phyloP scores from a whole-genome alignment of 805 yeast genomes.

The Sugiyamaella mastotermitis region DNA sequence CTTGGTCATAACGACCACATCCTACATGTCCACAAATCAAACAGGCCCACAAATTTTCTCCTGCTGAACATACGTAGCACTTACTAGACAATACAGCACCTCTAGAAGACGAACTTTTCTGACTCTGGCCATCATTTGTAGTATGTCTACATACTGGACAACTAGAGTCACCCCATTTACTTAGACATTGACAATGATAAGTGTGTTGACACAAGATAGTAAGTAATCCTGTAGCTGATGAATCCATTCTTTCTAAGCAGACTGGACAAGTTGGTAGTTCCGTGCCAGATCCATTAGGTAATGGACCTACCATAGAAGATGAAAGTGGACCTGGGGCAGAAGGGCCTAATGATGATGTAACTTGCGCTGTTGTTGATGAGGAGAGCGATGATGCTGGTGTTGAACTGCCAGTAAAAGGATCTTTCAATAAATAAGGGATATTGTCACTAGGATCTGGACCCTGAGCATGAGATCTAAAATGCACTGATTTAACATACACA shows the following conservation, averaged over 20 bases:
- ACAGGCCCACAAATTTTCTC: conserved; percentile 78
- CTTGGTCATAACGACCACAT: conserved; percentile 80
- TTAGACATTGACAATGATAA: conserved; percentile 81
- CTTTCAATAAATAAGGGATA: conserved; percentile 64
- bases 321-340: not conserved
- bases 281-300: conserved; percentile 28
- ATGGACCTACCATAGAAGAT: conserved; percentile 10
- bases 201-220: conserved; percentile 93
- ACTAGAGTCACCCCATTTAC: conserved; percentile 83
- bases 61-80: conserved; percentile 44
- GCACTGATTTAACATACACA: conserved; percentile 57
- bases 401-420: conserved; percentile 53
- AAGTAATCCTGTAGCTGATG: conserved; percentile 68
- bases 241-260: conserved; percentile 82
- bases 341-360: not conserved
- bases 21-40: conserved; percentile 88
- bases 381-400: conserved; percentile 6
- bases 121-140: not conserved
- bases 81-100: conserved; percentile 11
- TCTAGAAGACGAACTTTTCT: not conserved
- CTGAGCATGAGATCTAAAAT: conserved; percentile 32
- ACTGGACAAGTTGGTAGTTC: conserved; percentile 93
- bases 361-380: conserved; percentile 1
- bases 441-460: conserved; percentile 25
- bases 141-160: conserved; percentile 84